These are phyloP conservation scores for Aspergillus tamarii DNA, from an alignment of 2,329 filamentous ascomycete genomes.

Conservation along the genomic window DNA sequence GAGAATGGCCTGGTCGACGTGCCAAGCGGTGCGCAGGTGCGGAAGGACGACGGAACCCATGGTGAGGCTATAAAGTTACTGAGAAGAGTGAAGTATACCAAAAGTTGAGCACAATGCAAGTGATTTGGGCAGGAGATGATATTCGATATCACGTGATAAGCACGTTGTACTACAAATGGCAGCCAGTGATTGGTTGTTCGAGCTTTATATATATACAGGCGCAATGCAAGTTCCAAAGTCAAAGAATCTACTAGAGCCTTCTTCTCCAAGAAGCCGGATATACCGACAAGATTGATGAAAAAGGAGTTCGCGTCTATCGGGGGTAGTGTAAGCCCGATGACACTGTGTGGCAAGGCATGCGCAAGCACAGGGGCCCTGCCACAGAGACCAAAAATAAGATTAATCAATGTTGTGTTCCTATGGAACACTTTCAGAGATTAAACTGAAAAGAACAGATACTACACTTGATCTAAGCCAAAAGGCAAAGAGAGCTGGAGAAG, in stretches of 20 bases:
- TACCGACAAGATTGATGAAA: conserved; percentile 64
- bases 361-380: conserved; percentile 71
- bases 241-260: conserved; percentile 22
- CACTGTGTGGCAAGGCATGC: conserved; percentile 67
- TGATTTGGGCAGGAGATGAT: background rate
- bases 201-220: too few relatives aligned
- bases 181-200: too few relatives aligned
- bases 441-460: conserved; percentile 98
- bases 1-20: conserved; percentile 95
- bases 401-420: conserved; percentile 74
- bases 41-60: conserved; percentile 90
- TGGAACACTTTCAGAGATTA: conserved; percentile 88
- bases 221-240: too few relatives aligned
- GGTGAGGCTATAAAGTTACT: conserved; percentile 15
- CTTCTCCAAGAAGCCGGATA: conserved; percentile 62
- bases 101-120: background rate
- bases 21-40: conserved; percentile 90
- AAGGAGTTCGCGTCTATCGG: conserved; percentile 68
- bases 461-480: conserved; percentile 86
- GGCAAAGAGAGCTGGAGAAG: conserved; percentile 56
- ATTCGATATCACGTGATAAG: conserved; percentile 1
- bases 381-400: conserved; percentile 72
- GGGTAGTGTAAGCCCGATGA: conserved; percentile 76
- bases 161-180: too few relatives aligned
- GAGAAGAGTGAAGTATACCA: background rate